A percentile compares a stretch with the other conserved stretches of the same genome.
Evolutionary conservation across 163 green algal species (phyloP).

Genomic region (Chloromonas sp.): DNA sequence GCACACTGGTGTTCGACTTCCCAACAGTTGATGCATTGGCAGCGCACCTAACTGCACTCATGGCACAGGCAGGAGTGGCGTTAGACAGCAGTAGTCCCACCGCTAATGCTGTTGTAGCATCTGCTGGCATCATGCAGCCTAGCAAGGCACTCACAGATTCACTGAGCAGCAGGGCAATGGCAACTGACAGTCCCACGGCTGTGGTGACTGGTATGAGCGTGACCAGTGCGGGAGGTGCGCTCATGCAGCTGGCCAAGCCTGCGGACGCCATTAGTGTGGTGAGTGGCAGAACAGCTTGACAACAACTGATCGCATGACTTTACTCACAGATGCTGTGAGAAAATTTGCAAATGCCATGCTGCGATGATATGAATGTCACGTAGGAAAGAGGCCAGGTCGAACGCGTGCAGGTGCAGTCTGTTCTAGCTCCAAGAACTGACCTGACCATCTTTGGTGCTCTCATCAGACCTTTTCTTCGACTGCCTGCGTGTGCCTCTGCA

Average conservation of each 20-base stretch:
- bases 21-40: conserved; percentile 55
- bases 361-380: neutral
- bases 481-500: neutral
- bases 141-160: neutral
- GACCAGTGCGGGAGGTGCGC: neutral
- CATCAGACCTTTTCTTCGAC: neutral
- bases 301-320: too few species aligned
- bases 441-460: neutral
- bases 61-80: conserved; percentile 12
- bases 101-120: too few species aligned
- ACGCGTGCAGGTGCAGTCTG: neutral
- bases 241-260: neutral
- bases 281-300: too few species aligned
- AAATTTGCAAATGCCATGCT: neutral
- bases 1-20: conserved; percentile 81
- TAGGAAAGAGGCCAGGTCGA: too few species aligned
- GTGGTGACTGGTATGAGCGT: neutral
- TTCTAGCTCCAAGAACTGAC: neutral
- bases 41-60: conserved; percentile 75
- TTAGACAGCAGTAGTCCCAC: neutral
- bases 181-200: neutral
- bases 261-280: neutral
- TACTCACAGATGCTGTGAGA: neutral
- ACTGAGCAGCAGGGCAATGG: neutral
- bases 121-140: neutral